Base-by-base conservation (phyloP, 768 basidiomycete species). In the Lactifluus echinatus region DNA sequence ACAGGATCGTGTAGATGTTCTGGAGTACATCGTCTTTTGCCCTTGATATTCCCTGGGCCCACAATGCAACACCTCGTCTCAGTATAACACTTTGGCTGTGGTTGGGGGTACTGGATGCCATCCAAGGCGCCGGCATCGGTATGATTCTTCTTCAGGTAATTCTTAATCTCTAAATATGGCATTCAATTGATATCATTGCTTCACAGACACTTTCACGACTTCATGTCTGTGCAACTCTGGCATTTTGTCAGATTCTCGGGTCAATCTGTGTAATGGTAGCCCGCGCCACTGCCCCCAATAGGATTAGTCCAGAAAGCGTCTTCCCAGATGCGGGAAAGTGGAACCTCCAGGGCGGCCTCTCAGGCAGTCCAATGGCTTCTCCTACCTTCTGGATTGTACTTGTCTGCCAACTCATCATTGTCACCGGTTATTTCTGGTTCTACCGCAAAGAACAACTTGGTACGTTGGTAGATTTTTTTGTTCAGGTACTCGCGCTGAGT, bases 1-100 rank as follows among this genome's bases (percentile, higher is more conserved):
- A 2, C 19, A n/a, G 33, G 37, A 52, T 58, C 54, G 21, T 28
- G 3, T 53, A 84, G 82, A 95, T 93, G 83, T 73, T 93, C 48
- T 96, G 93, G 93, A 93, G 93, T 65, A 93, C 92, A 8, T 95
- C 93, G 4, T 93, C 91, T 29, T 79, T 96, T 44, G 93, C 90
- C 4, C 73, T 93, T 15, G 95, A 95, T 68, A 86, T 96, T 57
- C 92, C 93, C 4, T 96, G 93, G 93, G 93, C 88, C 2, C 91
- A 93, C 11, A 67, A 67, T 10, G 82, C 78, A 4, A 93, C 93
- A 17, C 90, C 93, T 23, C 95, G 93, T 68, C 82, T 95, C 55
- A 90, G 91, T 40, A 80, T 92, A 28, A 87, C 86, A 26, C 74
- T 96, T 31, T 96, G 93, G 93, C 75, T 96, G 42, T 96, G 93